These are phyloP conservation scores for Colletotrichum tabaci DNA, from an alignment of 2,329 filamentous ascomycete species.

Conservation along the genomic window DNA sequence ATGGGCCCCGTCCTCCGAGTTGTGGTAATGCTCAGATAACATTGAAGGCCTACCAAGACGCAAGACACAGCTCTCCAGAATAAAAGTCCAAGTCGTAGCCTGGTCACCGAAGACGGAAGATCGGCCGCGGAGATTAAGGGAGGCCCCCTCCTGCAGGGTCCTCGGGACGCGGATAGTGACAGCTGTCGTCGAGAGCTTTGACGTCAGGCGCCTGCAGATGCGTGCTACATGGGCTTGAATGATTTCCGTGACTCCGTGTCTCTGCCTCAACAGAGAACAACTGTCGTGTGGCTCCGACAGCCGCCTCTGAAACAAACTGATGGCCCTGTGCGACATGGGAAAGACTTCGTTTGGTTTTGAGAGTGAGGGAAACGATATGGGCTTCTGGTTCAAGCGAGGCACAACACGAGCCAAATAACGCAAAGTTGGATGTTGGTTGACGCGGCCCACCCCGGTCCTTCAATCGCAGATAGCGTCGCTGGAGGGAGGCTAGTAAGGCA, in stretches of 20 bases:
- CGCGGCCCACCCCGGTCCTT: too few species aligned
- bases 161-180: slow-evolving; percentile 24
- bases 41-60: background rate
- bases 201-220: slow-evolving; percentile 35
- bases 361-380: background rate
- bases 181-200: slow-evolving; percentile 32
- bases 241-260: slow-evolving; percentile 10
- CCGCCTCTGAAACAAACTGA: slow-evolving; percentile 29
- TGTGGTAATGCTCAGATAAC: background rate
- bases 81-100: background rate
- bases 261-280: slow-evolving; percentile 13
- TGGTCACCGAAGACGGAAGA: background rate
- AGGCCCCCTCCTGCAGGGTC: slow-evolving; percentile 32
- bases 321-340: slow-evolving; percentile 19
- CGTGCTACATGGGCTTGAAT: background rate
- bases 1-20: background rate
- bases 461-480: too few species aligned
- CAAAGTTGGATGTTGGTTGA: background rate
- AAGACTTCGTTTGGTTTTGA: slow-evolving; percentile 16
- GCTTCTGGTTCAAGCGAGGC: background rate
- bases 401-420: slow-evolving; percentile 3
- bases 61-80: background rate
- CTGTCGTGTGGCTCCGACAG: slow-evolving; percentile 24
- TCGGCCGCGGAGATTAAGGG: slow-evolving; percentile 29
- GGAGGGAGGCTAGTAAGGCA: too few species aligned